Conservation (phyloP, 169 alveolate species). For the Plasmodium malariae region DNA sequence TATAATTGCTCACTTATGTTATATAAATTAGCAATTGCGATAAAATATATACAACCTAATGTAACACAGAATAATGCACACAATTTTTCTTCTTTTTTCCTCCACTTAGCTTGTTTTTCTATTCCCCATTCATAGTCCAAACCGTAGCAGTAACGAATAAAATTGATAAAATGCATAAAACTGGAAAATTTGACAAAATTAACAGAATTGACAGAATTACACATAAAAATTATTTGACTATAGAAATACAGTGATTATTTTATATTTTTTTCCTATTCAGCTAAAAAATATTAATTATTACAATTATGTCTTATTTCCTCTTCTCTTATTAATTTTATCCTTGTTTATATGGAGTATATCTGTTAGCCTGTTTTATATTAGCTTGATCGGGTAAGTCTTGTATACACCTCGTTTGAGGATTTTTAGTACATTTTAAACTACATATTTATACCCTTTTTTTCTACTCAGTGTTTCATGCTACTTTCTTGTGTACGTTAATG, state of each 20-base stretch:
- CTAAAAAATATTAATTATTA: constrained; percentile 57
- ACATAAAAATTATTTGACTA: too few relatives aligned
- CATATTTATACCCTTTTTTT: too few relatives aligned
- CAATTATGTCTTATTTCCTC: constrained; percentile 68
- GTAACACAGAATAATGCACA: background rate
- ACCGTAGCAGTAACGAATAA: constrained; percentile 45
- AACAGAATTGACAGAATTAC: too few relatives aligned
- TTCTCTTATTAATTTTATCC: constrained; percentile 54
- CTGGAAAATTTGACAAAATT: too few relatives aligned
- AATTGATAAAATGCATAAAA: too few relatives aligned
- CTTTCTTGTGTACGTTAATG: too few relatives aligned
- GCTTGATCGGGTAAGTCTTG: constrained; percentile 38
- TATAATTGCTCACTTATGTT: too few relatives aligned
- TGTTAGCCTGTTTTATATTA: constrained; percentile 26
- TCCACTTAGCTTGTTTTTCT: constrained; percentile 51
- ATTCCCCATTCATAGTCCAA: constrained; percentile 61
- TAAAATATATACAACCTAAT: too few relatives aligned
- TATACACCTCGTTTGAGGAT: background rate
- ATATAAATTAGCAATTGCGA: too few relatives aligned
- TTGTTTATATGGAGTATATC: constrained; percentile 56
- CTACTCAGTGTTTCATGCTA: too few relatives aligned
- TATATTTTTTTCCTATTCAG: constrained; percentile 12
- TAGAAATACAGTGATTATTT: background rate
- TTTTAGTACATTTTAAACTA: background rate
- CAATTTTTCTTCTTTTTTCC: background rate